Evolutionary conservation across 23 red algal genomes (phyloP).

Genomic region (Gracilaria gracilis): DNA sequence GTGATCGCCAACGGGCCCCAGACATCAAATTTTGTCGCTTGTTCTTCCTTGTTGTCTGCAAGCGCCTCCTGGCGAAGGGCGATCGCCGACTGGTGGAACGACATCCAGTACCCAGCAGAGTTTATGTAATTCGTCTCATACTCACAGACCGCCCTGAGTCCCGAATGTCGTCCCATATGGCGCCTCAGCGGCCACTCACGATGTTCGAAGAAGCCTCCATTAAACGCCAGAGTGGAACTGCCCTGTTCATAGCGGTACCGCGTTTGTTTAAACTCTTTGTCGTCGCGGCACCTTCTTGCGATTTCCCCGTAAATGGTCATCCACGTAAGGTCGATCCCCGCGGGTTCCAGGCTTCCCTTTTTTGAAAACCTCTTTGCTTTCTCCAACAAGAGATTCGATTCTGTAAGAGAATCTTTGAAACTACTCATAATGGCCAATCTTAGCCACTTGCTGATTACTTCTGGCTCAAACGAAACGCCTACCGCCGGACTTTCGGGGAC

Average conservation of each 20-base stretch:
- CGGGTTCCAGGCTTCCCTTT: not conserved
- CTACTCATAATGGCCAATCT: not conserved
- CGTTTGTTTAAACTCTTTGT: not conserved
- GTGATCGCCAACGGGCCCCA: not conserved
- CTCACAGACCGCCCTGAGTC: not conserved
- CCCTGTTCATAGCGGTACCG: not conserved
- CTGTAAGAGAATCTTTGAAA: not conserved
- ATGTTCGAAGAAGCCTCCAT: conserved; percentile 2
- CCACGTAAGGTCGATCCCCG: not conserved
- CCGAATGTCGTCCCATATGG: not conserved
- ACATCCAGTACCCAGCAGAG: not conserved
- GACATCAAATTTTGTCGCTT: not conserved
- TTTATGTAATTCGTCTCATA: conserved; percentile 14
- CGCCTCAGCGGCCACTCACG: not conserved
- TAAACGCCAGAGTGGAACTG: not conserved
- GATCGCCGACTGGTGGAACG: not conserved
- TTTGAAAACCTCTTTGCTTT: not conserved
- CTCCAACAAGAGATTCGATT: not conserved
- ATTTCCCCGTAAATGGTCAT: not conserved
- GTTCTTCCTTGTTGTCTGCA: not conserved
- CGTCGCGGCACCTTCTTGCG: not conserved
- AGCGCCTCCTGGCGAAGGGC: not conserved
- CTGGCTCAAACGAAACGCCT: not conserved
- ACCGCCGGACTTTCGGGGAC: not conserved
- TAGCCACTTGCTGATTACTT: not conserved